These are phyloP conservation scores for Pyrus bretschneideri DNA, from an alignment of 306 rosid species.

Conservation along the genomic window DNA sequence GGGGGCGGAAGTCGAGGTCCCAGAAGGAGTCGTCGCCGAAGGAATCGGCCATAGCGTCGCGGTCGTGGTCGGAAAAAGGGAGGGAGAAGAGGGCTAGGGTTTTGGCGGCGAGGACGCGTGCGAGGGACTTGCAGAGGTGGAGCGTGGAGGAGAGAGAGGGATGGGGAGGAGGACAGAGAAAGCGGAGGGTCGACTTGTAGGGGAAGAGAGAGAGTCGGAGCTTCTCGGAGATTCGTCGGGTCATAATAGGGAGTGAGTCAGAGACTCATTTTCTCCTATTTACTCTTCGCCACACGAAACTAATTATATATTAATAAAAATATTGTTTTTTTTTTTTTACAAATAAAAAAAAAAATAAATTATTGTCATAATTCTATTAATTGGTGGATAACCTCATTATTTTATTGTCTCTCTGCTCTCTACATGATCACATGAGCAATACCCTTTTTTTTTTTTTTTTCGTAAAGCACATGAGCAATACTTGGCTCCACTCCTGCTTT, in stretches of 20 bases:
- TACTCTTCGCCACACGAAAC: neutral
- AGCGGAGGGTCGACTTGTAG: slow-evolving; percentile 50
- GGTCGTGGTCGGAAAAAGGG: neutral
- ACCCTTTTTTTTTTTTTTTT: too few relatives aligned
- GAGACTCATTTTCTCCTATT: neutral
- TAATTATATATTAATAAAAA: neutral
- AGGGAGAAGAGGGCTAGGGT: slow-evolving; percentile 41
- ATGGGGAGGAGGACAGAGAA: slow-evolving; percentile 42
- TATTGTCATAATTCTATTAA: too few relatives aligned
- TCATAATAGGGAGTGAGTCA: neutral
- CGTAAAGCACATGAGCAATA: too few relatives aligned
- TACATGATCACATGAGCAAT: too few relatives aligned
- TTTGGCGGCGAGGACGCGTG: slow-evolving; percentile 45
- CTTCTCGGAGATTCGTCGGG: neutral
- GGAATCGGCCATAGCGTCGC: slow-evolving; percentile 33
- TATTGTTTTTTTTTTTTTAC: neutral
- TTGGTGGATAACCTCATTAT: too few relatives aligned
- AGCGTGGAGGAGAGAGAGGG: slow-evolving; percentile 58
- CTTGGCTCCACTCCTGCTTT: too few relatives aligned
- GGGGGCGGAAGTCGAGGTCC: slow-evolving; percentile 40
- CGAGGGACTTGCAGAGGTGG: slow-evolving; percentile 55
- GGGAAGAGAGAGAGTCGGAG: neutral
- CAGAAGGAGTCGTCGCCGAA: slow-evolving; percentile 18
- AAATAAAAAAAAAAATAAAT: too few relatives aligned
- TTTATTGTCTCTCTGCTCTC: too few relatives aligned